Evolutionary conservation across 1,139 yeast genomes (phyloP), one percentile per base, ranked within the genome.

Genomic region (Geotrichum citri-aurantii): DNA sequence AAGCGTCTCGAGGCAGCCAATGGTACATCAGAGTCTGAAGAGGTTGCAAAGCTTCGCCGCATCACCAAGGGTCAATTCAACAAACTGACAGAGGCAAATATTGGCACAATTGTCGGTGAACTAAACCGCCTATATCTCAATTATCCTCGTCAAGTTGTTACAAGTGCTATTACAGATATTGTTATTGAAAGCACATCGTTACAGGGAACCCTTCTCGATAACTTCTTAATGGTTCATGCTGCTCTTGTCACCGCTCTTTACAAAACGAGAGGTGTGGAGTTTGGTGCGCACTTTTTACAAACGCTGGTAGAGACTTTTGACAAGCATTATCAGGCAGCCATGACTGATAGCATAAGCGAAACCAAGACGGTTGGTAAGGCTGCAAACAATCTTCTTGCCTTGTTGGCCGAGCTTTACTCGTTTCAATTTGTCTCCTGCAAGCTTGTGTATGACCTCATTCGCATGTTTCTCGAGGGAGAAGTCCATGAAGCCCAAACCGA

Each of bases 281-380:
- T 91, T 72, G 98, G 97, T 59, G 99, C 98, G 0, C 82, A 78
- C 65, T 86, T 91, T 64, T 78, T 92, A 44, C 99, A 95, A 69
- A 79, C 82, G 0, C 71, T 89, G 57, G 87, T 92, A 31, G 97
- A 89, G 65, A 79, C 77, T 59, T 84, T 83, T 70, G 83, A 81
- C 61, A 66, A 64, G 27, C 70, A 52, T 24, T 57, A 54, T 27
- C 55, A 54, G 56, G 33, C 67, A 68, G 6, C 73, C 71, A 24
- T 26, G 29, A 40, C 54, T 19, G 6, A 60, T 66, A 37, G 44
- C 21, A n/a, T 14, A 19, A 0, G 24, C 24, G 42, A 42, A 7
- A 51, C 46, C n/a, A 49, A 37, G 29, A 64, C 68, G 5, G 66
- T 68, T 17, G 76, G 79, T 1, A 88, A 85, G 66, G 86, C 84